Percentiles rank a stretch among this genome's conserved stretches.
phyloP scores from a whole-genome alignment of 176 grass and related monocot species.

The Raddia guianensis region DNA sequence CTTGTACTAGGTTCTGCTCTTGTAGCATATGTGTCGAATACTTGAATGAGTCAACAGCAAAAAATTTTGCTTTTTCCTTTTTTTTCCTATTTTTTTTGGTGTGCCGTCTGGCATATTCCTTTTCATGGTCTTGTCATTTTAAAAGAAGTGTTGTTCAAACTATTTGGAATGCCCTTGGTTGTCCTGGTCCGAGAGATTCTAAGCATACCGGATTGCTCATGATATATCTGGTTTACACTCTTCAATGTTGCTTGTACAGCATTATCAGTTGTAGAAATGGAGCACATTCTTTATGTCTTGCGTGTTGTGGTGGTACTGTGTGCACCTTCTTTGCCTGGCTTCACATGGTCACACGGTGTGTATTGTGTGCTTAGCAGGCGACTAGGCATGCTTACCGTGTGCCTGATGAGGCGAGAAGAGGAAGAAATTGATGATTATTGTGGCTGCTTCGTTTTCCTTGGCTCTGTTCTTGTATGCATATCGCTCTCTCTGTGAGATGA shows the following conservation, averaged over 20 bases:
- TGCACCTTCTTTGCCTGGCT: not conserved
- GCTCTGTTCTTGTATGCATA: too few species aligned
- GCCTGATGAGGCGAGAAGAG: not conserved
- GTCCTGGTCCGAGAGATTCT: not conserved
- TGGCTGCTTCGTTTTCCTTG: too few species aligned
- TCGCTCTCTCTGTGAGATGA: too few species aligned
- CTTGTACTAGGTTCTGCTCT: constrained; percentile 42
- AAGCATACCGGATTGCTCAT: not conserved
- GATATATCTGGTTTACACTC: not conserved
- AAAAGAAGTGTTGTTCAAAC: constrained; percentile 24
- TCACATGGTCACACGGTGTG: not conserved
- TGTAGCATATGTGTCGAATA: constrained; percentile 58
- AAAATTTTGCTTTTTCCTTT: constrained; percentile 53
- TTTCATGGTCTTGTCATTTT: constrained; percentile 25
- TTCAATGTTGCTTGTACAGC: not conserved
- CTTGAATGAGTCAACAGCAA: constrained; percentile 35
- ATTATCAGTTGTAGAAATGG: not conserved
- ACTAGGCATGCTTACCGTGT: not conserved
- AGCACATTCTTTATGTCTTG: not conserved
- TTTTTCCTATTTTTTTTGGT: constrained; percentile 35
- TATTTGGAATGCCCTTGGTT: constrained; percentile 32
- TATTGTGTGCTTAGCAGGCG: not conserved
- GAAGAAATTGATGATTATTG: not conserved
- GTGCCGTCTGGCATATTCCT: not conserved
- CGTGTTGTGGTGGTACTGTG: not conserved